Base-by-base conservation (phyloP, 1,284 basidiomycete genomes). In the Lentinula novae-zelandiae region DNA sequence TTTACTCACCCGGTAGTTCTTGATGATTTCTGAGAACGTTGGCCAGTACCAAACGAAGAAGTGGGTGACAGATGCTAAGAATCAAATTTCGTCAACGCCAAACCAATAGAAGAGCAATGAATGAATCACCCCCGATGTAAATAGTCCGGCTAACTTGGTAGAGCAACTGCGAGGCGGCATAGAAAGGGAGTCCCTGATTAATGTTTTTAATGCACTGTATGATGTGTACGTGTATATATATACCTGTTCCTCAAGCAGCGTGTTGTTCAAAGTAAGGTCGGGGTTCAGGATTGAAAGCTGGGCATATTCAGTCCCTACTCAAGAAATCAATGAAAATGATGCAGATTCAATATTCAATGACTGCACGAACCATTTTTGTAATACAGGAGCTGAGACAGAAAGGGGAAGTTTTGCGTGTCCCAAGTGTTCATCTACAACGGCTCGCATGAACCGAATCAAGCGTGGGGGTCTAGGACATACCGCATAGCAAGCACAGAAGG, bases 11-110 rank as follows among this genome's bases (percentile, higher is more conserved):
- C 63, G 50, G 60, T 66, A 54, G 63, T 64, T 53, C 62, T 58
- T 67, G 65, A 76, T 66, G 48, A 73, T 68, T 34, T 66, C 63
- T 7, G 60, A 64, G 22, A 79, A 71, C 1, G 71, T 70, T 42
- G 71, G 71, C 66, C 63, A 54, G 34, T 78, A 71, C 78, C 77
- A 79, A 7, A 79, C 59, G 34, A 71, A 62, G 63, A 79, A 74
- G 65, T 80, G 78, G 4, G 72, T 72, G 51, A 78, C 62, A 5
- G 75, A 70, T 9, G 74, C 69, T 66, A 17, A 2, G 5, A 33
- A 9, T 36, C 3, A 12, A 27, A 20, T 0, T n/a, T 6, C 27
- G 17, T 22, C 0, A 27, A 42, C 8, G 54, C 13, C 38, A 44
- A 15, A 34, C 0, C 10, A 31, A 12, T 6, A 8, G 15, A 27